These are phyloP conservation scores for Saccharomyces hybrid DNA, from an alignment of 1,139 yeast species.

Conservation along the genomic window DNA sequence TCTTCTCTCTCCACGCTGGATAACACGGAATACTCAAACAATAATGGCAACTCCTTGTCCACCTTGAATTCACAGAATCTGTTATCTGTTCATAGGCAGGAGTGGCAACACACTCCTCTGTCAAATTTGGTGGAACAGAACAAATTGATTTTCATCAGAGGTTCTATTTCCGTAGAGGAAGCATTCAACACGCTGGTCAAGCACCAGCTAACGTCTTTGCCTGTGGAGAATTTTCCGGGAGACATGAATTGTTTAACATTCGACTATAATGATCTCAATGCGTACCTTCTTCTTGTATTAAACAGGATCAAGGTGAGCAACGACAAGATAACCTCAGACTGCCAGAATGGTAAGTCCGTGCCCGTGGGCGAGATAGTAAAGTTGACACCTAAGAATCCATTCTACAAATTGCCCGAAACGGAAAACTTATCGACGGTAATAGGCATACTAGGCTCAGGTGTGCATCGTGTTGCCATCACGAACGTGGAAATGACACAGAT, in stretches of 20 bases:
- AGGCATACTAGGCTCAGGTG: constrained; percentile 84
- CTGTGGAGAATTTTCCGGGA: constrained; percentile 44
- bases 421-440: constrained; percentile 67
- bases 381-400: constrained; percentile 80
- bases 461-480: constrained; percentile 82
- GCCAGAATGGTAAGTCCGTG: constrained; percentile 12
- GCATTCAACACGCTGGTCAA: constrained; percentile 64
- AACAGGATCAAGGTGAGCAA: constrained; percentile 40
- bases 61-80: neutral
- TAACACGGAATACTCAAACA: constrained; percentile 9
- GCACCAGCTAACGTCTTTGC: constrained; percentile 66
- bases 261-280: constrained; percentile 75
- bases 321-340: neutral
- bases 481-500: constrained; percentile 41
- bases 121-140: constrained; percentile 62
- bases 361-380: constrained; percentile 33
- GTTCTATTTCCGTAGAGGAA: constrained; percentile 55
- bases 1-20: constrained; percentile 10
- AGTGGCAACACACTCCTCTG: constrained; percentile 62
- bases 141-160: constrained; percentile 55
- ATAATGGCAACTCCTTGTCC: constrained; percentile 8
- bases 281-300: constrained; percentile 60
- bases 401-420: constrained; percentile 60
- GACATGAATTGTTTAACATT: constrained; percentile 60
- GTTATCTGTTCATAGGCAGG: neutral